A percentile compares a stretch with the other conserved stretches of the same genome.
Evolutionary conservation across 495 filamentous ascomycete genomes (phyloP).

Genomic region (Hyaloscypha finlandica): DNA sequence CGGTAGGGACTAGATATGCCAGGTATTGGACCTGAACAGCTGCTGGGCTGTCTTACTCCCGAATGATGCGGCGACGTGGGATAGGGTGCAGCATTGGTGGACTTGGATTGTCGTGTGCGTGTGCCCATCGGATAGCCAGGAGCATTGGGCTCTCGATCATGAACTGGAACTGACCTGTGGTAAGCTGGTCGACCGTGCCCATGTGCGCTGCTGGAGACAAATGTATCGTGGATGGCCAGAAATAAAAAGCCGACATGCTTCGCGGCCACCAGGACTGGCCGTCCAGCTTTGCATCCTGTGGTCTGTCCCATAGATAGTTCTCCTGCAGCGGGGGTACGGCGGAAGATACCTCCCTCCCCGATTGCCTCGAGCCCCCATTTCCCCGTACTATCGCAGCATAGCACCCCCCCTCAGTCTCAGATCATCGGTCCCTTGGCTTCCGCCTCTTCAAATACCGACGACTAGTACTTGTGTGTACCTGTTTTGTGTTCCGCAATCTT

Average conservation of each 20-base stretch:
- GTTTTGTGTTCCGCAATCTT: conserved; percentile 4
- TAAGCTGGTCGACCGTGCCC: not conserved
- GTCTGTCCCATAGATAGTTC: not conserved
- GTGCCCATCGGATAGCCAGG: conserved; percentile 3
- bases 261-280: not conserved
- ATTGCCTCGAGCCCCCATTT: not conserved
- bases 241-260: not conserved
- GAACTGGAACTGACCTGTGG: not conserved
- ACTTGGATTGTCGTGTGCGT: not conserved
- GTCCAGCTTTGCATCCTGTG: not conserved
- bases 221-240: conserved; percentile 3
- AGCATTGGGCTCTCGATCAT: not conserved
- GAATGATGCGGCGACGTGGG: conserved; percentile 4
- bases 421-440: not conserved
- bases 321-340: not conserved
- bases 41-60: not conserved
- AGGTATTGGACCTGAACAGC: conserved; percentile 5
- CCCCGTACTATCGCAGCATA: not conserved
- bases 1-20: conserved; percentile 8
- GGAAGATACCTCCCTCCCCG: conserved; percentile 6
- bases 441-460: not conserved
- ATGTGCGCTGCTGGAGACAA: not conserved
- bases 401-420: not conserved
- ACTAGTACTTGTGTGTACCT: not conserved
- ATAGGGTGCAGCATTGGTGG: not conserved